phyloP scores from a whole-genome alignment of 805 yeast genomes.

The Crinitomyces ghanaensis region DNA sequence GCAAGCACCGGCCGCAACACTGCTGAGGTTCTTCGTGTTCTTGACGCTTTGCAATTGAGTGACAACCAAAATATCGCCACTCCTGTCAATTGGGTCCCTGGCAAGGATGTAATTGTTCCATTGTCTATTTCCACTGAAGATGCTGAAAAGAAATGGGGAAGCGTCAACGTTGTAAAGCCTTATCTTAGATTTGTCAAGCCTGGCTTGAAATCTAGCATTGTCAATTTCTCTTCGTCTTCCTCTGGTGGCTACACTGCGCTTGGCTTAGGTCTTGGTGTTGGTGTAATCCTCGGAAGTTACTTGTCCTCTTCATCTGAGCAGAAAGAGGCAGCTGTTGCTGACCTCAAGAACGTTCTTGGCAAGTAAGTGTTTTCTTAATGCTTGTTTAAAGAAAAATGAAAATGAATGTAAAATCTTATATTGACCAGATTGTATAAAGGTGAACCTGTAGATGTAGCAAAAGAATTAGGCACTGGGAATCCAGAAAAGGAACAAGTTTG shows the following conservation, averaged over 20 bases:
- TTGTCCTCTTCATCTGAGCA: conserved; percentile 4
- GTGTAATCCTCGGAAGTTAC: conserved; percentile 1
- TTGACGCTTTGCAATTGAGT: conserved; percentile 69
- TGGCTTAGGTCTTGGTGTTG: conserved; percentile 5
- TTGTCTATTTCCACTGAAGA: conserved; percentile 72
- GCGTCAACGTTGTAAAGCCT: conserved; percentile 78
- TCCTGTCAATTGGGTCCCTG: conserved; percentile 84
- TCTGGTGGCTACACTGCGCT: conserved; percentile 2
- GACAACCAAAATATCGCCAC: conserved; percentile 79
- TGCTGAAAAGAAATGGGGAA: conserved; percentile 74
- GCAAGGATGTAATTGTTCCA: conserved; percentile 87
- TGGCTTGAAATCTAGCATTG: conserved; percentile 5
- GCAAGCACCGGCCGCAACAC: conserved; percentile 93
- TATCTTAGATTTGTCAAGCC: conserved; percentile 62
- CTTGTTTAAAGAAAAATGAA: not conserved
- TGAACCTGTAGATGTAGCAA: conserved; percentile 17
- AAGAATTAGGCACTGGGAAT: conserved; percentile 13
- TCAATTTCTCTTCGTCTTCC: conserved; percentile 2
- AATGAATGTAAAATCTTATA: not conserved
- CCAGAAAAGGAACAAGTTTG: conserved; percentile 10
- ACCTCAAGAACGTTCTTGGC: conserved; percentile 7
- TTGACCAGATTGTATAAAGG: conserved; percentile 9
- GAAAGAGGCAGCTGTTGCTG: conserved; percentile 8
- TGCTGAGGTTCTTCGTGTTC: conserved; percentile 79
- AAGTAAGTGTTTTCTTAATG: conserved; percentile 7